Evolutionary conservation across 1,139 yeast genomes (phyloP).

Genomic region (Debaryomycetaceae sp.): DNA sequence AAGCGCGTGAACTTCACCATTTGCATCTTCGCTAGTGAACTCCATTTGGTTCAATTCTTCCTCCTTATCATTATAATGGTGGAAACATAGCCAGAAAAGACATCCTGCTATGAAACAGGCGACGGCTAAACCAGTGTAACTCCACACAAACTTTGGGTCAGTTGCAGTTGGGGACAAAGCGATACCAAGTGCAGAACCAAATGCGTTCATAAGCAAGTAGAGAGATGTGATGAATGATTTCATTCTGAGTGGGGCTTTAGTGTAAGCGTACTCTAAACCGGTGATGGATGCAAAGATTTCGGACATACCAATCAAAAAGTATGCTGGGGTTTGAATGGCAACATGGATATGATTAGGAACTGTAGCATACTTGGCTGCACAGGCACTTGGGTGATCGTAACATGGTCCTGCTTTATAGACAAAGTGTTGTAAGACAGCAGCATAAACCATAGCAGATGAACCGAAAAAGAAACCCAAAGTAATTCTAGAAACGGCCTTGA

Average conservation of each 20-base stretch:
- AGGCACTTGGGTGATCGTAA: slow-evolving; percentile 53
- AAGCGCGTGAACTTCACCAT: slow-evolving; percentile 10
- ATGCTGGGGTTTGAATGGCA: slow-evolving; percentile 64
- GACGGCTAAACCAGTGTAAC: slow-evolving; percentile 59
- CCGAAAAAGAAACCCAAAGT: slow-evolving; percentile 73
- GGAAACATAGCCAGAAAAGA: slow-evolving; percentile 61
- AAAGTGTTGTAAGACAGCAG: slow-evolving; percentile 75
- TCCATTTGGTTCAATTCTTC: slow-evolving; percentile 62
- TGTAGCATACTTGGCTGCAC: slow-evolving; percentile 24
- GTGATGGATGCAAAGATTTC: slow-evolving; percentile 67
- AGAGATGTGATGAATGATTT: slow-evolving; percentile 64
- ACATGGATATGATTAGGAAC: slow-evolving; percentile 56
- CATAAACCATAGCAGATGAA: slow-evolving; percentile 68
- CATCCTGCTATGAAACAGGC: slow-evolving; percentile 60
- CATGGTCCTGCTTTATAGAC: slow-evolving; percentile 78
- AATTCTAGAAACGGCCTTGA: slow-evolving; percentile 72
- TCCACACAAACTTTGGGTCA: slow-evolving; percentile 69
- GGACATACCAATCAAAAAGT: slow-evolving; percentile 57
- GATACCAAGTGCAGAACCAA: slow-evolving; percentile 72
- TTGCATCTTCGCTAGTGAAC: slow-evolving; percentile 18
- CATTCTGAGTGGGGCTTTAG: slow-evolving; percentile 66
- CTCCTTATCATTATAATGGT: slow-evolving; percentile 54
- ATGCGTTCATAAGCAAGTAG: slow-evolving; percentile 58
- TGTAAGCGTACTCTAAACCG: slow-evolving; percentile 67
- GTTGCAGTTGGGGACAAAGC: slow-evolving; percentile 64